phyloP scores from a whole-genome alignment of 176 grass and related monocot genomes.

The Oryza longistaminata region DNA sequence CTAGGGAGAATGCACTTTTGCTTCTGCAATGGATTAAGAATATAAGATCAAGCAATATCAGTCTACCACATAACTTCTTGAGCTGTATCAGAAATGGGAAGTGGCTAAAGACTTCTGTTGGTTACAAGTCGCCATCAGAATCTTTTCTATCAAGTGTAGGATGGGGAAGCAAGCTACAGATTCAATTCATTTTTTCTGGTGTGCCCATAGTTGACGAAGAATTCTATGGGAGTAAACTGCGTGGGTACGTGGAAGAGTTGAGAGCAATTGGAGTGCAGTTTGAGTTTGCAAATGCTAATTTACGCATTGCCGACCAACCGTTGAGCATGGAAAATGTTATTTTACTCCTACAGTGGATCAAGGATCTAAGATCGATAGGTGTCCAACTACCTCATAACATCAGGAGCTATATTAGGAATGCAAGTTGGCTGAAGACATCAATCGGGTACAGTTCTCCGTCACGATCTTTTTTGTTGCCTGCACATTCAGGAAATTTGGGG shows the following conservation, averaged over 20 bases:
- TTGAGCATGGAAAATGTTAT: too few relatives aligned
- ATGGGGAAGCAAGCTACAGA: constrained; percentile 24
- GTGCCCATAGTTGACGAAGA: constrained; percentile 47
- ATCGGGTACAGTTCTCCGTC: too few relatives aligned
- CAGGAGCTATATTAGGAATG: too few relatives aligned
- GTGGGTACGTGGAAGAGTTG: constrained; percentile 32
- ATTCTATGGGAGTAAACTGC: constrained; percentile 35
- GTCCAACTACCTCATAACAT: too few relatives aligned
- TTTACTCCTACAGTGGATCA: too few relatives aligned
- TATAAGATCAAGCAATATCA: background rate
- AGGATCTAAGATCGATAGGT: too few relatives aligned
- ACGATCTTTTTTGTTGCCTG: too few relatives aligned
- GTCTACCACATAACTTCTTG: background rate
- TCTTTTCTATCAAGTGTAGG: constrained; percentile 29
- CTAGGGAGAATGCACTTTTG: constrained; percentile 57
- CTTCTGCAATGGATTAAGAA: constrained; percentile 63
- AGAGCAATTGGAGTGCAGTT: constrained; percentile 39
- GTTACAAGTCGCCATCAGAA: constrained; percentile 31
- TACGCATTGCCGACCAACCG: background rate
- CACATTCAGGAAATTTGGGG: too few relatives aligned
- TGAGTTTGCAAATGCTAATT: constrained; percentile 21
- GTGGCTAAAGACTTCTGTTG: constrained; percentile 44
- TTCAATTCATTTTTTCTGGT: background rate
- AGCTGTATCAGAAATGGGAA: constrained; percentile 25
- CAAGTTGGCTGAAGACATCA: too few relatives aligned